Base-by-base conservation (phyloP, 2,329 filamentous ascomycete genomes). In the Aspergillus felis region DNA sequence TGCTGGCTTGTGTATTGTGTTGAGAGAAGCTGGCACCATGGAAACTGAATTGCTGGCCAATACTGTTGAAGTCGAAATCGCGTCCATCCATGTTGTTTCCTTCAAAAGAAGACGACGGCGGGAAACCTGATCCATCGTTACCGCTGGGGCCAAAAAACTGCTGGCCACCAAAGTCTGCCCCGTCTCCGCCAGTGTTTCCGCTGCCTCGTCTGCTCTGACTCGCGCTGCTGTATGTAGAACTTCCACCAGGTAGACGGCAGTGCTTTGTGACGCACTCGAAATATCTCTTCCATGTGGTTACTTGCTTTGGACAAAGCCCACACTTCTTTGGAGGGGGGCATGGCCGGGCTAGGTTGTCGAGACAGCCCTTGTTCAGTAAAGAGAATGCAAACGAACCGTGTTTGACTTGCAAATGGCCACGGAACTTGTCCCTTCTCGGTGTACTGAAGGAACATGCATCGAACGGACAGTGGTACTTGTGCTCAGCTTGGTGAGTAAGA, bases 221-320 rank as follows among this genome's bases (percentile, higher is more conserved):
- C 4, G 28, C 47, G 20, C 52, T 61, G 22, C 50, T 55, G 6
- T 35, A 51, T 17, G 54, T 28, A n/a, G 57, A 54, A 12, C 28
- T 24, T 24, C 35, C 50, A 28, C 41, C 44, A 8, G 35, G 27
- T 10, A 63, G 24, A 24, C 54, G 57, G 28, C 62, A 63, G 42
- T 64, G 62, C 17, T 44, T 41, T 6, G 50, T 51, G 12, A 61
- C 22, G 48, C 62, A 64, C 12, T 56, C 48, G 29, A 64, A 58
- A 42, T 56, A 63, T 10, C 51, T 53, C 1, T 57, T 53, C 61
- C 61, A 63, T 35, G 38, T 50, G 6, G 14, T 20, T 7, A 64
- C 61, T 0, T 20, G 7, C 10, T 25, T 50, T 2, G 1, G 4
- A 20, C 62, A 64, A n/a, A 56, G 25, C 3, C n/a, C 27, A 25